Evolutionary conservation across 257 asterid species (phyloP), one percentile per base, ranked within the genome.

Genomic region (Nicotiana tomentosiformis): DNA sequence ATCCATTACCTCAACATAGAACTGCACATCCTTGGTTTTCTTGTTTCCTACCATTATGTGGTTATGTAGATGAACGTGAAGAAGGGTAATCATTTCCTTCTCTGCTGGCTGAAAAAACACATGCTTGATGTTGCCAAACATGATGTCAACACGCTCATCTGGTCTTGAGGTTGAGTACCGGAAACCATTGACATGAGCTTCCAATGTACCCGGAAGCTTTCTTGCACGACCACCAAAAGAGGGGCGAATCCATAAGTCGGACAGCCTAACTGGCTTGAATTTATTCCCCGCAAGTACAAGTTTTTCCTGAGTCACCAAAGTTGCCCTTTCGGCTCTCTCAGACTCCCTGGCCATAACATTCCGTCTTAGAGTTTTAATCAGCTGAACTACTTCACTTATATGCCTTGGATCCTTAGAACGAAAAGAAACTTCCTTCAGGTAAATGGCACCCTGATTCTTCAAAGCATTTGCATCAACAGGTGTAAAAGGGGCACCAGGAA

Each of bases 1-100:
- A 61, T 85, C 88, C 85, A 85, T 82, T 43, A 85, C 88, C 57
- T 85, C 88, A 74, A 87, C 88, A 74, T 84, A 84, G 80, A 87
- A 87, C 57, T 87, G 89, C 46, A 82, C 89, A 29, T 87, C 89
- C 67, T 87, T 87, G 61, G 88, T 84, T 81, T 87, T 87, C 86
- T 84, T 87, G 65, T 85, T 85, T 68, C 88, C 88, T 20, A 85
- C 88, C 88, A 85, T 85, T 82, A 85, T 85, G 83, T 85, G 88
- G 70, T 85, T 85, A 49, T 82, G 88, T 56, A 85, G 83, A 82
- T 85, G 88, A 56, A 85, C 82, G 64, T 85, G 88, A 53, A 85
- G 70, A 17, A 85, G 85, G 56, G 88, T 85, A 69, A 85, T 85
- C 85, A 85, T 85, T 61, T 85, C 85, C 84, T 85, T 85, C 77